A percentile compares a stretch with the other conserved stretches of the same genome.
Evolutionary conservation across 202 grass and related monocot genomes (phyloP).

Genomic region (Setaria italica): DNA sequence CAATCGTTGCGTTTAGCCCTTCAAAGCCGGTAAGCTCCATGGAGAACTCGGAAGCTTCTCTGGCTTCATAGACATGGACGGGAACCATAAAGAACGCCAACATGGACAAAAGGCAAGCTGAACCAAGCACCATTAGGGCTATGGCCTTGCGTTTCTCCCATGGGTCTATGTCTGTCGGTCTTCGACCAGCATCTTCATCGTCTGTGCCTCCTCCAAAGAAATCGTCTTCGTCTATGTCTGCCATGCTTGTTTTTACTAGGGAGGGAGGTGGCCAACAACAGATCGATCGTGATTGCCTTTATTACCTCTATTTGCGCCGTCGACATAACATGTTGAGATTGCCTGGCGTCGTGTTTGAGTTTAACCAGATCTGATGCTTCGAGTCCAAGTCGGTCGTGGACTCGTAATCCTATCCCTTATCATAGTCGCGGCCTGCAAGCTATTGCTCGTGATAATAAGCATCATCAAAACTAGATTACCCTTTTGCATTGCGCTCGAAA

Average conservation of each 20-base stretch:
- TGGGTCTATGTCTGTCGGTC: background rate
- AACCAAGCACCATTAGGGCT: background rate
- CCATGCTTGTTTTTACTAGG: background rate
- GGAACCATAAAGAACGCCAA: background rate
- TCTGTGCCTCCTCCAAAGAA: background rate
- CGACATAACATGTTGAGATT: too few relatives aligned
- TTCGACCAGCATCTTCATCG: background rate
- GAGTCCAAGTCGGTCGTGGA: too few relatives aligned
- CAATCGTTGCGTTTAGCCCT: background rate
- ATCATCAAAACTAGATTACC: background rate
- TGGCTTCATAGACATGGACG: too few relatives aligned
- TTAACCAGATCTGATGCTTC: too few relatives aligned
- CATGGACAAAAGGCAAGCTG: background rate
- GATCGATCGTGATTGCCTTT: background rate
- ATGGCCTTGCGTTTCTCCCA: background rate
- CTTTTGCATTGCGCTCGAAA: background rate
- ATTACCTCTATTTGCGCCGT: too few relatives aligned
- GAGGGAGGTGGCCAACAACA: background rate
- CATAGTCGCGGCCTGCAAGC: too few relatives aligned
- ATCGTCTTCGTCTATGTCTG: background rate
- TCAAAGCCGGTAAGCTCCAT: background rate
- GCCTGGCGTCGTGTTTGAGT: too few relatives aligned
- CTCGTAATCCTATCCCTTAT: too few relatives aligned
- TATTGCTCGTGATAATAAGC: background rate
- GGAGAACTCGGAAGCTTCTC: background rate